Base-by-base conservation (phyloP, 2,329 filamentous ascomycete species). In the Aspergillus awamori region DNA sequence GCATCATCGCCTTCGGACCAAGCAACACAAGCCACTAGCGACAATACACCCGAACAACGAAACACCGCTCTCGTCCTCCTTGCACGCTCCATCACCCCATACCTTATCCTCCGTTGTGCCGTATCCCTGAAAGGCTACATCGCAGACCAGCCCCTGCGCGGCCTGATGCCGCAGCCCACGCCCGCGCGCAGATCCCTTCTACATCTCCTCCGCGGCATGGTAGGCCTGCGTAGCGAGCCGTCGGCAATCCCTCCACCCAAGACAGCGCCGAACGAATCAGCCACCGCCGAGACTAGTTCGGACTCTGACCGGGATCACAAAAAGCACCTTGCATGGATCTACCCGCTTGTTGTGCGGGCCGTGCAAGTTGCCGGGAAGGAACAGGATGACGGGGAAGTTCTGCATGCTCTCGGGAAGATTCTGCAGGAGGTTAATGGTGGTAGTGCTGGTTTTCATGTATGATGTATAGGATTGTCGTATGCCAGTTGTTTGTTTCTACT, bases 101-200 rank as follows among this genome's bases (percentile, higher is more conserved):
- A 92, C 69, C 83, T 98, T 2, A 89, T 98, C 48, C 81, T 97
- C 2, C 88, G 95, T 2, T 87, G 90, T 11, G 92, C 91, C 0
- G 81, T 97, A 15, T 88, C 91, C 0, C 79, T 98, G n/a, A 88
- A 92, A 59, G 83, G 89, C 0, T 98, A 96, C 72, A 88, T 96
- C 49, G 91, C 93, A 4, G 95, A 99, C 74, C 94, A 97, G 72
- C 93, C 94, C 0, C 81, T 99, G 20, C 85, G 95, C 13, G 93
- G 95, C 0, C 85, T 88, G 53, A 95, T 96, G 87, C 95, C 95
- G 4, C 91, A 95, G 73, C 94, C 94, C 0, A 81, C 92, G 5
- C 89, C 87, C 8, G 91, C 97, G 71, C 85, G 91, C 47, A 88
- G 86, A 63, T 95, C 97, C 72, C 79, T 99, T 10, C 73, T 90